A percentile compares a stretch with the other conserved stretches of the same genome.
These are phyloP conservation scores for Mucor piriformis DNA, from an alignment of 371 early-diverging fungal species.

Conservation along the genomic window DNA sequence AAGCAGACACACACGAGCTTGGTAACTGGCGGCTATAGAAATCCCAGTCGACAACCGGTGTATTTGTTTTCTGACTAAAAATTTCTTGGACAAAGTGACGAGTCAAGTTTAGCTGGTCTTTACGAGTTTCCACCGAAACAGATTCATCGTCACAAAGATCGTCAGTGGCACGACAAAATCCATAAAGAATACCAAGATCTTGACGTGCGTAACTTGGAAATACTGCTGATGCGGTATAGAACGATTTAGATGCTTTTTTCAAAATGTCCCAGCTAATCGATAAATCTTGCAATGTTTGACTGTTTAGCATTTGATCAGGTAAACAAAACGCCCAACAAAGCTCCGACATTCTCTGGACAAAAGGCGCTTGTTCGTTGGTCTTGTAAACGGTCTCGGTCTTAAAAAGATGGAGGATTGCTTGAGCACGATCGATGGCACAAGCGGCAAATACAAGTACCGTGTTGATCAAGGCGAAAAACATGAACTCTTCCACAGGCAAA, in stretches of 20 bases:
- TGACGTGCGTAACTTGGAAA: conserved; percentile 53
- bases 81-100: conserved; percentile 33
- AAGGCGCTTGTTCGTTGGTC: neutral
- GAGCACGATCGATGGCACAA: conserved; percentile 57
- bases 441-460: conserved; percentile 63
- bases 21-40: conserved; percentile 28
- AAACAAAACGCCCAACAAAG: conserved; percentile 32
- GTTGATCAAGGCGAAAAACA: conserved; percentile 62
- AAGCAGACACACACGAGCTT: conserved; percentile 29
- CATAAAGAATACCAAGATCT: conserved; percentile 60
- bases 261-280: conserved; percentile 36
- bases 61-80: conserved; percentile 27
- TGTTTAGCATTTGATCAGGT: conserved; percentile 33
- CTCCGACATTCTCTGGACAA: conserved; percentile 5
- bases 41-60: conserved; percentile 33
- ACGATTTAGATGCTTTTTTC: conserved; percentile 53
- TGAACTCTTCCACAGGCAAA: conserved; percentile 66
- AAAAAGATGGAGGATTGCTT: conserved; percentile 39
- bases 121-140: conserved; percentile 26
- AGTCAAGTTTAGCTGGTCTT: conserved; percentile 25
- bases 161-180: conserved; percentile 65
- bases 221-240: conserved; percentile 55
- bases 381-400: neutral
- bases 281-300: conserved; percentile 28
- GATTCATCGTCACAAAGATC: conserved; percentile 58